phyloP scores from a whole-genome alignment of 805 yeast genomes.

The Ogataea ramenticola region DNA sequence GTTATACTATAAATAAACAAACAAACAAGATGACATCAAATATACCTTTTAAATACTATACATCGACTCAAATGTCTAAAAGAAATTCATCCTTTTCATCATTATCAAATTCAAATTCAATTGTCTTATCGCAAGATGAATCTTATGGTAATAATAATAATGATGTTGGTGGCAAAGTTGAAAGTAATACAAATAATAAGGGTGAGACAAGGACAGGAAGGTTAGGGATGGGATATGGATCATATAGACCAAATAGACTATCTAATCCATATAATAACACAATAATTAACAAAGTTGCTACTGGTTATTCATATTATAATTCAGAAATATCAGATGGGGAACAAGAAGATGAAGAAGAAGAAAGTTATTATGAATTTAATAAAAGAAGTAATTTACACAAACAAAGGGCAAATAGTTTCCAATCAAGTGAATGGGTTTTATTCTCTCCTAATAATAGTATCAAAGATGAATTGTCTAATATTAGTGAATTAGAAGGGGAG shows the following conservation, averaged over 20 bases:
- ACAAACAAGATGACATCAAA: background rate
- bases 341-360: background rate
- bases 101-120: too few relatives aligned
- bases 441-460: slow-evolving; percentile 19
- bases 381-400: background rate
- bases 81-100: background rate
- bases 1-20: too few relatives aligned
- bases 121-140: background rate
- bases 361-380: background rate
- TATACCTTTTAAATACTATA: background rate
- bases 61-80: background rate
- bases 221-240: too few relatives aligned
- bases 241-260: background rate
- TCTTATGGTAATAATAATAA: background rate
- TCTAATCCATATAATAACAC: background rate
- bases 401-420: slow-evolving; percentile 2
- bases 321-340: background rate
- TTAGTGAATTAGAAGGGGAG: background rate
- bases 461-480: background rate
- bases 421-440: slow-evolving; percentile 24
- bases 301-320: background rate
- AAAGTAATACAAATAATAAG: background rate
- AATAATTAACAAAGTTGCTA: background rate
- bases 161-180: background rate
- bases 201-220: too few relatives aligned